Evolutionary conservation across 306 rosid genomes (phyloP).

Genomic region (Arachis hypogaea): DNA sequence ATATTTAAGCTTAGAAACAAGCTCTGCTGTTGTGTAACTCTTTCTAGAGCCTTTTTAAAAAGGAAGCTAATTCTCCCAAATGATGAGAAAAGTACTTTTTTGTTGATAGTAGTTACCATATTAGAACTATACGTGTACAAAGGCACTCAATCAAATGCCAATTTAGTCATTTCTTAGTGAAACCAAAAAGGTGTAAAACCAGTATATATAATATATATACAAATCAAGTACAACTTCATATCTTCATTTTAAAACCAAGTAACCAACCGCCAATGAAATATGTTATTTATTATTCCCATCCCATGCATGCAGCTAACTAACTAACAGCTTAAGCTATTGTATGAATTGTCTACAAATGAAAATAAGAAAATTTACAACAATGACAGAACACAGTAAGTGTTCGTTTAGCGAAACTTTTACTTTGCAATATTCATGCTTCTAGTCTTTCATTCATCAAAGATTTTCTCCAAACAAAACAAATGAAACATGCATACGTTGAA

Average conservation of each 20-base stretch:
- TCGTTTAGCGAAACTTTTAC: background rate
- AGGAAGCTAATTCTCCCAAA: too few species aligned
- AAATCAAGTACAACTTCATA: slow-evolving; percentile 1
- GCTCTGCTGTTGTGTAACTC: too few species aligned
- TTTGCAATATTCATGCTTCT: slow-evolving; percentile 2
- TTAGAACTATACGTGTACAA: background rate
- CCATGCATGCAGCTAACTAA: background rate
- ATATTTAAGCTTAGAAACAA: too few species aligned
- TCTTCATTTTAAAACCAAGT: background rate
- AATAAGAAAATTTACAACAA: slow-evolving; percentile 1
- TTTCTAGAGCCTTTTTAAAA: too few species aligned
- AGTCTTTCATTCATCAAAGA: slow-evolving; percentile 1
- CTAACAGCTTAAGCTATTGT: background rate
- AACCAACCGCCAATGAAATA: slow-evolving; percentile 1
- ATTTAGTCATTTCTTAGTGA: background rate
- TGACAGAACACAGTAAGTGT: background rate
- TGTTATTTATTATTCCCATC: background rate
- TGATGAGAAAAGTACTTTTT: background rate
- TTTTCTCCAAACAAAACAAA: slow-evolving; percentile 7
- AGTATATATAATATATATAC: background rate
- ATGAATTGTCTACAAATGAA: background rate
- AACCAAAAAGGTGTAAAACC: too few species aligned
- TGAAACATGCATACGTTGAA: background rate
- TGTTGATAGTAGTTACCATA: background rate
- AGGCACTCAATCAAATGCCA: background rate